Conservation (phyloP, 768 basidiomycete species). For the Boletales sp. region DNA sequence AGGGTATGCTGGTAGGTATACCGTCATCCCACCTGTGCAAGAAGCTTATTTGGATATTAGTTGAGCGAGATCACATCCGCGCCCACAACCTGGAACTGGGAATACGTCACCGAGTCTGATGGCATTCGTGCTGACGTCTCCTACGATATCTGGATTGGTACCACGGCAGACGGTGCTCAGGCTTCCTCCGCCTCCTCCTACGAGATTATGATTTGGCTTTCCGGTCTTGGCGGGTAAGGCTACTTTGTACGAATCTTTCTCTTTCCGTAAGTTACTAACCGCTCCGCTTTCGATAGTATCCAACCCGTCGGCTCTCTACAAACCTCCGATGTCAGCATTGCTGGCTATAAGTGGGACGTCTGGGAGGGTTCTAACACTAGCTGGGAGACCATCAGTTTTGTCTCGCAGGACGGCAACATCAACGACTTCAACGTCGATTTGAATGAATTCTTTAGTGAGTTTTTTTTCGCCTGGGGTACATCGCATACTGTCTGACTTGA, state of each 20-base stretch:
- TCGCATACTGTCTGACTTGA: neutral
- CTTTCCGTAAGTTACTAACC: neutral
- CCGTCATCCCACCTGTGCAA: neutral
- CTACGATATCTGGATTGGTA: constrained; percentile 56
- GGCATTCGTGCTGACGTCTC: constrained; percentile 55
- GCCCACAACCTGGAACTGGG: constrained; percentile 52
- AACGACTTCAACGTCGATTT: constrained; percentile 50
- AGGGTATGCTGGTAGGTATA: constrained; percentile 43
- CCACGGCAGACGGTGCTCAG: constrained; percentile 39
- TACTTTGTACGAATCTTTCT: neutral
- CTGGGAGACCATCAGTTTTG: constrained; percentile 58
- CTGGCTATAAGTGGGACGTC: constrained; percentile 52
- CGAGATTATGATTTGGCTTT: constrained; percentile 65
- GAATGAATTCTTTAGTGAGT: constrained; percentile 52
- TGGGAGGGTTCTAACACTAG: constrained; percentile 53
- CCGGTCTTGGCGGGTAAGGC: constrained; percentile 49
- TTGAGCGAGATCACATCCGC: constrained; percentile 40
- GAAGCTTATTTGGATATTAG: constrained; percentile 21
- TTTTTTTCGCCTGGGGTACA: neutral
- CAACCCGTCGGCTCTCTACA: constrained; percentile 53
- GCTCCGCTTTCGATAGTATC: constrained; percentile 33
- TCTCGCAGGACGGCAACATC: constrained; percentile 45
- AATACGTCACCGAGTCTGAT: constrained; percentile 39
- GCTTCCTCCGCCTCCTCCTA: constrained; percentile 46
- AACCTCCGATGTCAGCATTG: constrained; percentile 38